Evolutionary conservation across 208 protist genomes (phyloP), one percentile per base, ranked within the genome.

Genomic region (Trypanosoma avium): DNA sequence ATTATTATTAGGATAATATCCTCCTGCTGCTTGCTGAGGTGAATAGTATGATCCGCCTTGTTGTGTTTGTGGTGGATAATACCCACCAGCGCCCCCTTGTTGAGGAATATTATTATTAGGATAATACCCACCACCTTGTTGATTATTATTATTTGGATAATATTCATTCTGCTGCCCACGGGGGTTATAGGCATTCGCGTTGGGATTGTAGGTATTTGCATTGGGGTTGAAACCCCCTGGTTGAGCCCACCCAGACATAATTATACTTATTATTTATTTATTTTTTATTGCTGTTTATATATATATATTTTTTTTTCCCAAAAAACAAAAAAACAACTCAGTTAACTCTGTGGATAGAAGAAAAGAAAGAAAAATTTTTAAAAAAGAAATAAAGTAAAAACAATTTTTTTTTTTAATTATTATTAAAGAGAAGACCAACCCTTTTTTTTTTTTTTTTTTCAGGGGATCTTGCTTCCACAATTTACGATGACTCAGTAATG

Each of bases 191-290:
- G 61, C 55, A 45, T 60, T 64, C 9, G 69, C 69, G 30, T 78
- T 67, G 38, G 63, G 60, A 27, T 84, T 75, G 57, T 61, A 70
- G 30, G 61, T 47, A 45, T 60, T 64, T 4, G 69, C 69, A 30
- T 78, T 67, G 38, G 63, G 60, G 21, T 84, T 75, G 57, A 79
- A 81, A 3, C 82, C 85, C 24, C 67, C 70, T 15, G 82, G 82
- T 49, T 86, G 84, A 55, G 87, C 74, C 87, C 83, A 92, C 1
- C 65, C 45, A 26, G 86, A 83, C 86, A 93, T 93, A 6, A 55
- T 22, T 24, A 13, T 21, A 32, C 15, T 38, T 22, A 17, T n/a
- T n/a, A n/a, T n/a, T n/a, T n/a, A n/a, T n/a, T n/a, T n/a, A n/a
- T n/a, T n/a, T n/a, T n/a, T n/a, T n/a, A n/a, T n/a, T n/a, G n/a